Evolutionary conservation across 1,284 basidiomycete species (phyloP), one percentile per base, ranked within the genome.

Genomic region (Cryptococcus sp.): DNA sequence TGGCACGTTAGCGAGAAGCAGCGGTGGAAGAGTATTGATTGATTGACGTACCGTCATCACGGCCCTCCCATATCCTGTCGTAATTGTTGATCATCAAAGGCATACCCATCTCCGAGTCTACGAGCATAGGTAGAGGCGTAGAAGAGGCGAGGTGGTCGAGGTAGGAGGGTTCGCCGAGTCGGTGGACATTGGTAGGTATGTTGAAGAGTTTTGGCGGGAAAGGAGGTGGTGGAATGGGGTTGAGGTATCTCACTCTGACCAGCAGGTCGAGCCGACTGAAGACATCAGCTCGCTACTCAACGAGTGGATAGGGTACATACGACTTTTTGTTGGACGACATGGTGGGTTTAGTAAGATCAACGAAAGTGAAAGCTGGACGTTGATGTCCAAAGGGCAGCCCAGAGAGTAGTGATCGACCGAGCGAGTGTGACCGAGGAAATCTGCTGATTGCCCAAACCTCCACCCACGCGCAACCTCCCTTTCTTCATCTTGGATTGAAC

Each of bases 101-200:
- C 89, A 97, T 93, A 1, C 92, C 92, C 63, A 85, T 85, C 68
- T 97, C 92, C 1, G 87, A 86, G 62, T 97, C 92, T 1, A 94
- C 84, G 52, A 95, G 84, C 87, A 97, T 90, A 0, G 92, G 90
- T 10, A 94, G 69, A 0, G 85, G 84, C 5, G 83, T 82, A 40
- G 87, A 86, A 43, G 84, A 82, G 1, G 86, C 85, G 36, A 95
- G 75, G 18, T 83, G 79, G 54, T 87, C 82, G 22, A 92, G 79
- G 60, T 91, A 92, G 61, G 86, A 84, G 16, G 88, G 86, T 24
- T 80, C 80, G 21, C 87, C 85, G 71, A 94, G 90, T 34, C 92
- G 86, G 26, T 54, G 43, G 11, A 89, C 84, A 66, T 86, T 81
- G 26, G 92, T 94, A 24, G 85, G 82, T 48, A 95, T 85, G 52